Evolutionary conservation across 495 filamentous ascomycete species (phyloP).

Genomic region (Podospora tetraspora): DNA sequence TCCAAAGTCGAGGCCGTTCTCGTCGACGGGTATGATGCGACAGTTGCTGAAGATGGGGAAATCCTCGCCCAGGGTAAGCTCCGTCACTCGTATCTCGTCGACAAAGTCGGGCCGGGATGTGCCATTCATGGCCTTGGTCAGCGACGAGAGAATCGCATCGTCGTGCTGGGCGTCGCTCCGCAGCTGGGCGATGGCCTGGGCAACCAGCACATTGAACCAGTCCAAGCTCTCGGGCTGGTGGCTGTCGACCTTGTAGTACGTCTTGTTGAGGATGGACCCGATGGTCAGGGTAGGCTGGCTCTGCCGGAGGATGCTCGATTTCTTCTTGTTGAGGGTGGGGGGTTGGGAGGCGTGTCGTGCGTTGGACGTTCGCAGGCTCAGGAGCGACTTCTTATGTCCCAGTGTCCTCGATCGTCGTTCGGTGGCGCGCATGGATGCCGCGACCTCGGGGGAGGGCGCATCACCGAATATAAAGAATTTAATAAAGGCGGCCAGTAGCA

Average conservation of each 20-base stretch:
- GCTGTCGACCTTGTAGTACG: conserved; percentile 93
- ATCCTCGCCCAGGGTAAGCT: conserved; percentile 89
- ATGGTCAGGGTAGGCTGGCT: conserved; percentile 62
- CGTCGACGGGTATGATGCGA: conserved; percentile 80
- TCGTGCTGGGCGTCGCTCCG: conserved; percentile 83
- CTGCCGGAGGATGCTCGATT: conserved; percentile 64
- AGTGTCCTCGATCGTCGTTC: conserved; percentile 60
- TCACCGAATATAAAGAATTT: conserved; percentile 99
- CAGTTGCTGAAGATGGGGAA: conserved; percentile 99
- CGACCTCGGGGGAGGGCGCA: conserved; percentile 72
- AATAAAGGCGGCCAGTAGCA: conserved; percentile 90
- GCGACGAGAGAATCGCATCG: conserved; percentile 87
- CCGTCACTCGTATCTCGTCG: conserved; percentile 87
- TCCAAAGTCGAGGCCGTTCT: conserved; percentile 51
- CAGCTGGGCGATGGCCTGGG: conserved; percentile 95
- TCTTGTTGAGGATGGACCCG: conserved; percentile 88
- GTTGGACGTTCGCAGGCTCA: conserved; percentile 45
- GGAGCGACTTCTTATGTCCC: conserved; percentile 63
- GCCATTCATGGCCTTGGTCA: conserved; percentile 83
- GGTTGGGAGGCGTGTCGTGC: conserved; percentile 24
- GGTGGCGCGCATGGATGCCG: conserved; percentile 60
- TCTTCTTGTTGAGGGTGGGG: conserved; percentile 61
- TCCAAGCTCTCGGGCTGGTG: conserved; percentile 98
- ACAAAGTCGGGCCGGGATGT: conserved; percentile 81
- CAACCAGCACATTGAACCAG: conserved; percentile 98